phyloP scores from a whole-genome alignment of 495 filamentous ascomycete genomes.

The Tuber brumale region DNA sequence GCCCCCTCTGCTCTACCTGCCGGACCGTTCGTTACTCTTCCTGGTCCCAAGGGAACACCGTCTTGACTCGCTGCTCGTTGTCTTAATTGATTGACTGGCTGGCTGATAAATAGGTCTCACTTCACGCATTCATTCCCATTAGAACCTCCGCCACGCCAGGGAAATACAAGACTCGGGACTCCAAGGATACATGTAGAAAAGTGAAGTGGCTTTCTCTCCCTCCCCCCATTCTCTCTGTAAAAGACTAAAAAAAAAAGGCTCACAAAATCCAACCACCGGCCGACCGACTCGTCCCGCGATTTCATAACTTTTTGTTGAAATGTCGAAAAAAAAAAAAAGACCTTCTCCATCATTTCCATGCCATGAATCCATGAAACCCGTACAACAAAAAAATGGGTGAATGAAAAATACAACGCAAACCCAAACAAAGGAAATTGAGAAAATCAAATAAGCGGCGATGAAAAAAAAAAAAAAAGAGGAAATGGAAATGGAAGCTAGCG shows the following conservation, averaged over 20 bases:
- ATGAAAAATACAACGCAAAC: not conserved
- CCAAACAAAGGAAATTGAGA: not conserved
- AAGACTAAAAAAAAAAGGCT: not conserved
- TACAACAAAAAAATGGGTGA: not conserved
- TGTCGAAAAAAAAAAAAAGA: constrained; percentile 1
- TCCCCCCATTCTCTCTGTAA: not conserved
- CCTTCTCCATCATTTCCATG: constrained; percentile 3
- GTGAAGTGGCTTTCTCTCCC: not conserved
- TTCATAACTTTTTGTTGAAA: not conserved
- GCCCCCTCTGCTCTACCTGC: not conserved
- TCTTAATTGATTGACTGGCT: not conserved
- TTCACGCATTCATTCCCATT: not conserved
- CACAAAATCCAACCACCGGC: not conserved
- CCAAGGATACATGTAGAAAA: not conserved
- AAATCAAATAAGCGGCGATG: not conserved
- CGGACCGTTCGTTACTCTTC: not conserved
- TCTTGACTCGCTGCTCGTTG: not conserved
- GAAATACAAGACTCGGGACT: not conserved
- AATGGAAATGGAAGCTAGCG: not conserved
- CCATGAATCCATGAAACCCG: constrained; percentile 6
- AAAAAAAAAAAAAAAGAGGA: not conserved
- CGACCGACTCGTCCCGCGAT: not conserved
- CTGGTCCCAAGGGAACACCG: not conserved
- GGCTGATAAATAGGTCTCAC: not conserved
- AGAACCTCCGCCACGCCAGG: not conserved